A percentile compares a stretch with the other conserved stretches of the same genome.
These are phyloP conservation scores for Fraxinus excelsior DNA, from an alignment of 257 asterid species.

Conservation along the genomic window DNA sequence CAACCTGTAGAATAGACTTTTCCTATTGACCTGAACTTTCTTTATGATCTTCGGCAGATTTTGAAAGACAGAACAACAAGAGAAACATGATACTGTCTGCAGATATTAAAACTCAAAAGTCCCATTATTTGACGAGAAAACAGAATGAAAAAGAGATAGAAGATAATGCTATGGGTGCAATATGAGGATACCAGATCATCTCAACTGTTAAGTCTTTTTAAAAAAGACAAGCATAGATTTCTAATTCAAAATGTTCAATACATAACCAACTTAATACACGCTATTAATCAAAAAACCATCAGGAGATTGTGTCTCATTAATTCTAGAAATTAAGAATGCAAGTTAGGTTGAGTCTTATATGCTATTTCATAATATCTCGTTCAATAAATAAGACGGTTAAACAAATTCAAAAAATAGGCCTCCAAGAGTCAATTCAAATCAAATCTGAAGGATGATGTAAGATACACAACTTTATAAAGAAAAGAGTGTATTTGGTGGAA, in stretches of 20 bases:
- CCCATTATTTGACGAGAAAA: slow-evolving; percentile 5
- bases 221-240: neutral
- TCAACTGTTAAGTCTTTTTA: neutral
- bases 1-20: slow-evolving; percentile 54
- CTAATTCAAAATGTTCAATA: neutral
- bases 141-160: slow-evolving; percentile 3
- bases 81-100: slow-evolving; percentile 55
- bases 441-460: neutral
- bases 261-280: neutral
- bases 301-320: slow-evolving; percentile 7
- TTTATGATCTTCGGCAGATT: slow-evolving; percentile 43
- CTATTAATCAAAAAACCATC: slow-evolving; percentile 11
- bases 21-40: slow-evolving; percentile 62
- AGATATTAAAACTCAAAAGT: slow-evolving; percentile 26
- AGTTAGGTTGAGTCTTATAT: slow-evolving; percentile 5
- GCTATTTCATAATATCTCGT: neutral
- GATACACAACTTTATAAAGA: neutral
- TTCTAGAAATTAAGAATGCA: slow-evolving; percentile 1
- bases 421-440: neutral
- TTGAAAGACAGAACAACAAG: slow-evolving; percentile 59
- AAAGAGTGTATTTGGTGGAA: neutral
- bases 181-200: neutral
- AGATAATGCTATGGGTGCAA: neutral
- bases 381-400: neutral
- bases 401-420: neutral